phyloP scores from a whole-genome alignment of 2,329 filamentous ascomycete genomes.

The Aureobasidium melanogenum region DNA sequence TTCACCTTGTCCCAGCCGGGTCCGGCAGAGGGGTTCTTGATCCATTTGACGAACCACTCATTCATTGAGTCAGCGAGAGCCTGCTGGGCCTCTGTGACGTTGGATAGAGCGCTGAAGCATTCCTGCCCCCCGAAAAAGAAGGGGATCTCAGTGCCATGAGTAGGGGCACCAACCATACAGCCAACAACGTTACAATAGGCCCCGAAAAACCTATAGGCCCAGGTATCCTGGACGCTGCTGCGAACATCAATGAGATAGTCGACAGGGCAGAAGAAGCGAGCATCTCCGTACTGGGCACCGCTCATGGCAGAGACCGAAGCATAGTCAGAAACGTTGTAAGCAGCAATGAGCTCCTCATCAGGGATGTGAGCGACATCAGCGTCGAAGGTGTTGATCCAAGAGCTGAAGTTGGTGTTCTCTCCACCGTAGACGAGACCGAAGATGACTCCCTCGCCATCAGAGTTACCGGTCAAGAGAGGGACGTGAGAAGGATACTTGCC shows the following conservation, averaged over 20 bases:
- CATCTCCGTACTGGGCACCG: slow-evolving; percentile 35
- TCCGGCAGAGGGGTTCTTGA: slow-evolving; percentile 10
- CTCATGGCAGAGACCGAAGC: slow-evolving; percentile 31
- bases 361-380: slow-evolving; percentile 33
- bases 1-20: slow-evolving; percentile 2
- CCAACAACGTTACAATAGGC: slow-evolving; percentile 17
- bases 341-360: slow-evolving; percentile 24
- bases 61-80: slow-evolving; percentile 10
- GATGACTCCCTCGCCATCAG: slow-evolving; percentile 5
- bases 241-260: slow-evolving; percentile 7
- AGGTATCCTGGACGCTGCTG: slow-evolving; percentile 9
- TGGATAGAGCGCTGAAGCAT: not conserved
- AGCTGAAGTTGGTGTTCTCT: slow-evolving; percentile 27
- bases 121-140: not conserved
- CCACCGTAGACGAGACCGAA: slow-evolving; percentile 6
- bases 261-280: slow-evolving; percentile 15
- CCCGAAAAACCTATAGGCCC: slow-evolving; percentile 34
- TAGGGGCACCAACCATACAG: not conserved
- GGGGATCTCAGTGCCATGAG: slow-evolving; percentile 8
- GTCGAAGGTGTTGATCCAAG: slow-evolving; percentile 38
- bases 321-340: slow-evolving; percentile 31
- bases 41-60: slow-evolving; percentile 8
- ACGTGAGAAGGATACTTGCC: slow-evolving; percentile 9
- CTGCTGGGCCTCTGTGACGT: slow-evolving; percentile 1
- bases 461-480: slow-evolving; percentile 7